These are phyloP conservation scores for Pseudonitzschia multiseries DNA, from an alignment of 108 stramenopile species.

Conservation along the genomic window DNA sequence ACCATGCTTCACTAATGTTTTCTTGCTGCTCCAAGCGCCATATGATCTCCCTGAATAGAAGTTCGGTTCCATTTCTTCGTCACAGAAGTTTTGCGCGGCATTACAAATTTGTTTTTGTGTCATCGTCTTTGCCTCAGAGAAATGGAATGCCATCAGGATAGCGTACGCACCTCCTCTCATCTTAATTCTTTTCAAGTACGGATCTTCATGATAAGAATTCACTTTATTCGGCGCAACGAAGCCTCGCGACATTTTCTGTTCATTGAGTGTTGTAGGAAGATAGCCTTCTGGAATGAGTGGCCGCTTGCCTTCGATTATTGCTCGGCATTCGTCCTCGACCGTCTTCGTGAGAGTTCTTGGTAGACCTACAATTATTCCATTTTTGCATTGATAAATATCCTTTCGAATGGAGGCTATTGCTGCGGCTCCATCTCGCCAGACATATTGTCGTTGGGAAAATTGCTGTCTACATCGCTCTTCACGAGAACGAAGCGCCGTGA, in stretches of 20 bases:
- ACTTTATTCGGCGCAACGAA: background rate
- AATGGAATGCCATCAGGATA: conserved; percentile 39
- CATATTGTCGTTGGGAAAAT: conserved; percentile 20
- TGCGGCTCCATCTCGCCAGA: conserved; percentile 32
- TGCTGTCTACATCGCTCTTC: conserved; percentile 22
- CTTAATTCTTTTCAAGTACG: conserved; percentile 35
- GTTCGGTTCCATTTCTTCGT: conserved; percentile 37
- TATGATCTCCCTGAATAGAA: conserved; percentile 31
- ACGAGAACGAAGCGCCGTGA: conserved; percentile 24
- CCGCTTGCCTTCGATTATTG: conserved; percentile 23
- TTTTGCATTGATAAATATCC: conserved; percentile 27
- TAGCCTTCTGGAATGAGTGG: conserved; percentile 22
- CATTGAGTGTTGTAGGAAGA: conserved; percentile 13
- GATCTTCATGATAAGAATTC: conserved; percentile 21
- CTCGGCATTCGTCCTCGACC: conserved; percentile 23
- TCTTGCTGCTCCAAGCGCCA: conserved; percentile 36
- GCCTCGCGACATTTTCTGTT: conserved; percentile 10
- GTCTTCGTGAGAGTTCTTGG: conserved; percentile 19
- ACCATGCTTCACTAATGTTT: conserved; percentile 36
- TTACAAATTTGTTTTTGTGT: conserved; percentile 27
- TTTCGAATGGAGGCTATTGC: conserved; percentile 20
- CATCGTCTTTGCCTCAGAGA: conserved; percentile 14
- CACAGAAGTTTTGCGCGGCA: conserved; percentile 32
- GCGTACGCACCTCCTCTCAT: conserved; percentile 33
- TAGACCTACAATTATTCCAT: conserved; percentile 20